phyloP scores from a whole-genome alignment of 352 stramenopile species.

The Globisporangium polare region DNA sequence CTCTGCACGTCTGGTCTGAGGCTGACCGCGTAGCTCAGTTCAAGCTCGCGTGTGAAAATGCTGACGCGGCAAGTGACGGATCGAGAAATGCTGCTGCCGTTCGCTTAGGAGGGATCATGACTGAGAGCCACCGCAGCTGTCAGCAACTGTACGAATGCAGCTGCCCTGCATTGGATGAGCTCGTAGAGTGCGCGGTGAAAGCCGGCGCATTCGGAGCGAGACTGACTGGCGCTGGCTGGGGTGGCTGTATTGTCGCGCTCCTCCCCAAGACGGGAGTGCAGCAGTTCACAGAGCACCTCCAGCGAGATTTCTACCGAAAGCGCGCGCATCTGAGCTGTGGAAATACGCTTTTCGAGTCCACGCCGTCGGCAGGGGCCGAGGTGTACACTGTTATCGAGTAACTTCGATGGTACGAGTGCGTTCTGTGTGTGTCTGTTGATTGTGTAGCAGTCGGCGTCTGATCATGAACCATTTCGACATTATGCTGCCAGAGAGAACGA shows the following conservation, averaged over 20 bases:
- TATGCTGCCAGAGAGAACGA: no score
- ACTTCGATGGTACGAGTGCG: no score
- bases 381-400: not conserved
- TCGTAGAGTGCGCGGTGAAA: slow-evolving; percentile 41
- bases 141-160: slow-evolving; percentile 73
- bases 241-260: slow-evolving; percentile 70
- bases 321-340: not conserved
- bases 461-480: no score
- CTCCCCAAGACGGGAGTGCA: slow-evolving; percentile 30
- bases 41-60: slow-evolving; percentile 17
- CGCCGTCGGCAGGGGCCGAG: not conserved
- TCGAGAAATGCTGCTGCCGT: not conserved
- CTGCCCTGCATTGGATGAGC: slow-evolving; percentile 58
- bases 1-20: slow-evolving; percentile 66
- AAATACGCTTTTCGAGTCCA: not conserved
- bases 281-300: slow-evolving; percentile 35
- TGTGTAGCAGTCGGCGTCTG: no score
- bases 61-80: not conserved
- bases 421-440: no score
- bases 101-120: slow-evolving; percentile 61
- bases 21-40: slow-evolving; percentile 60
- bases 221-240: slow-evolving; percentile 82
- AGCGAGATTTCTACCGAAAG: slow-evolving; percentile 30
- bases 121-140: slow-evolving; percentile 60
- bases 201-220: slow-evolving; percentile 60